Evolutionary conservation across 495 filamentous ascomycete genomes (phyloP), one percentile per base, ranked within the genome.

Genomic region (Aspergillus steynii): DNA sequence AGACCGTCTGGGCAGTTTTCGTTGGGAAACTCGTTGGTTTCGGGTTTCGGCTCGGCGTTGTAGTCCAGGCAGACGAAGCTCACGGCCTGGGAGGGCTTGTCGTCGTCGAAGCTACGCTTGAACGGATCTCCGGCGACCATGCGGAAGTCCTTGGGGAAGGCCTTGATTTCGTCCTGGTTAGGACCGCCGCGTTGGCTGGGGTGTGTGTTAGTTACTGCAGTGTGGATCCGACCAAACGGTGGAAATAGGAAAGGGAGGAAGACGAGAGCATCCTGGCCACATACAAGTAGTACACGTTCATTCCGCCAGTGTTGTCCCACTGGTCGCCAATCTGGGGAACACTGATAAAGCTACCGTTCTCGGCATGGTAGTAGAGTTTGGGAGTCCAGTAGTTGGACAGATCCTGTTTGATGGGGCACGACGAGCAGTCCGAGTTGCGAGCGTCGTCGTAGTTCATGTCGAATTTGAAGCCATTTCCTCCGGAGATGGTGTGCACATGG

Each of bases 371-470:
- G 75, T 85, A 92, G 20, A 93, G 78, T 45, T 73, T 72, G 2
- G 91, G 88, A 51, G 86, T 82, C 91, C 91, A 94, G 77, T 95
- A 94, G 73, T 86, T 88, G 65, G 85, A 89, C 64, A 86, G 77
- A 71, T 95, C 91, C 59, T 81, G 79, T 58, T 81, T 85, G 62
- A 88, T 78, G 9, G 76, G 78, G 62, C 89, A 86, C 9, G 87
- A 86, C 53, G 86, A 88, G 74, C 91, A 95, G 0, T 73, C 74
- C 0, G 90, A 89, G 55, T 75, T 61, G 51, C 82, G 75, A 10
- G 89, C 80, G 29, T 77, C 68, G 51, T 83, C 73, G 57, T 85
- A 89, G 49, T 78, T 78, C 77, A 86, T 87, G 50, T 71, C 80
- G 66, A 89, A 77, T 58, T 83, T 80, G 66, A 93, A 92, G 57